Evolutionary conservation across 2,329 filamentous ascomycete genomes (phyloP).

Genomic region (Endocalyx cinctus): DNA sequence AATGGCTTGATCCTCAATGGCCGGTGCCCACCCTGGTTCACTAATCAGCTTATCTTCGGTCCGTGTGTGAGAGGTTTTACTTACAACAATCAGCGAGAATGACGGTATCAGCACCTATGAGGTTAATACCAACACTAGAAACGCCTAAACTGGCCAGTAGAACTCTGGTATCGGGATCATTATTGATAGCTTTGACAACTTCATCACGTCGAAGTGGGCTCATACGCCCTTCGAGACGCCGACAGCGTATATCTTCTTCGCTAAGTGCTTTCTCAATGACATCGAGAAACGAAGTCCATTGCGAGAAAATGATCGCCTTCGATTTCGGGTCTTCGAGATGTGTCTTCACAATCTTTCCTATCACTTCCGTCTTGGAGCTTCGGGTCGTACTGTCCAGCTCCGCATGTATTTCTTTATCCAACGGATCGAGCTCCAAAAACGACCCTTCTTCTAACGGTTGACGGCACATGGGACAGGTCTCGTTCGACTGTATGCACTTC

Average conservation of each 20-base stretch:
- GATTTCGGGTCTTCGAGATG: constrained; percentile 58
- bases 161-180: constrained; percentile 63
- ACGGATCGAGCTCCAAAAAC: constrained; percentile 60
- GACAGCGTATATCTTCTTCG: constrained; percentile 56
- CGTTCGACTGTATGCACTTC: constrained; percentile 67
- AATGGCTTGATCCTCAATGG: constrained; percentile 87
- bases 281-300: constrained; percentile 72
- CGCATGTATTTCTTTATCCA: constrained; percentile 41
- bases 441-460: constrained; percentile 57
- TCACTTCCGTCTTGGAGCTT: constrained; percentile 77
- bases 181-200: constrained; percentile 63
- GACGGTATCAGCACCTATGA: constrained; percentile 81
- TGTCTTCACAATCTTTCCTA: constrained; percentile 70
- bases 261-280: constrained; percentile 66
- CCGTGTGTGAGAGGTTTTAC: constrained; percentile 14
- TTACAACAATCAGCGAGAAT: constrained; percentile 72
- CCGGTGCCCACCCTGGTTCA: constrained; percentile 72
- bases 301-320: constrained; percentile 71
- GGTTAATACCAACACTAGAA: constrained; percentile 80
- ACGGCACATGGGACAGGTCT: constrained; percentile 82
- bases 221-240: constrained; percentile 80
- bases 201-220: constrained; percentile 63
- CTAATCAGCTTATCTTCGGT: constrained; percentile 9
- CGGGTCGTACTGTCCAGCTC: constrained; percentile 59
- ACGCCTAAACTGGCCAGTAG: constrained; percentile 79